phyloP scores from a whole-genome alignment of 73 alveolate species.

The Symbiodinium pilosum region DNA sequence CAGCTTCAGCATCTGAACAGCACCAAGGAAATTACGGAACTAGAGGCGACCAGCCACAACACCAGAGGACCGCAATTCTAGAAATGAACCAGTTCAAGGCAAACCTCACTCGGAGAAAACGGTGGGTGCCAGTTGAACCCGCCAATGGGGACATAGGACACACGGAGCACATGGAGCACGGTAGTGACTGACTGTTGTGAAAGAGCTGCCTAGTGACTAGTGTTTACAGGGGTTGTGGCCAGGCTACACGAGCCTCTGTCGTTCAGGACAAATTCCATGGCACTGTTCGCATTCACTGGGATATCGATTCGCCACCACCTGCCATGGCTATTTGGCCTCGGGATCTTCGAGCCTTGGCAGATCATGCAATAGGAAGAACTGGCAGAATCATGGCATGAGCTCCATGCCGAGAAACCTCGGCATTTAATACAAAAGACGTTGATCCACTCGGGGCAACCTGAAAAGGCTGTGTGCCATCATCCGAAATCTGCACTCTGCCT shows the following conservation, averaged over 20 bases:
- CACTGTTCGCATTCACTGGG: constrained; percentile 18
- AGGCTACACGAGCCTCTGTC: constrained; percentile 23
- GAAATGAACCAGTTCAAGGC: no score
- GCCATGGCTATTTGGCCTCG: constrained; percentile 23
- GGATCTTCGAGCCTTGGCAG: constrained; percentile 36
- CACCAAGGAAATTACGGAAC: no score
- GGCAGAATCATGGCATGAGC: background rate
- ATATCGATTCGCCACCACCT: constrained; percentile 86
- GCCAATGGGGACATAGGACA: no score
- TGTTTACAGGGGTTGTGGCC: no score
- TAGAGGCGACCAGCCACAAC: no score
- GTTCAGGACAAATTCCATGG: constrained; percentile 83
- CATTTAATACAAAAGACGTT: background rate
- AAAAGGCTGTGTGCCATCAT: background rate
- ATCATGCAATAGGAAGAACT: background rate
- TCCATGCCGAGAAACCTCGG: background rate
- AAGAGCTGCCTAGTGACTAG: no score
- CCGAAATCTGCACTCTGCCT: background rate
- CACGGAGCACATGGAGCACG: no score
- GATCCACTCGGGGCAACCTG: constrained; percentile 8
- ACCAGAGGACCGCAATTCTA: no score
- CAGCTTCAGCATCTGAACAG: no score
- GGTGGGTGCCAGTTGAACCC: no score
- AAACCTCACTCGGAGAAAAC: no score
- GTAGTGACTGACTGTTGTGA: no score